phyloP scores from a whole-genome alignment of 768 basidiomycete species.

The Phlebiopsis gigantea region DNA sequence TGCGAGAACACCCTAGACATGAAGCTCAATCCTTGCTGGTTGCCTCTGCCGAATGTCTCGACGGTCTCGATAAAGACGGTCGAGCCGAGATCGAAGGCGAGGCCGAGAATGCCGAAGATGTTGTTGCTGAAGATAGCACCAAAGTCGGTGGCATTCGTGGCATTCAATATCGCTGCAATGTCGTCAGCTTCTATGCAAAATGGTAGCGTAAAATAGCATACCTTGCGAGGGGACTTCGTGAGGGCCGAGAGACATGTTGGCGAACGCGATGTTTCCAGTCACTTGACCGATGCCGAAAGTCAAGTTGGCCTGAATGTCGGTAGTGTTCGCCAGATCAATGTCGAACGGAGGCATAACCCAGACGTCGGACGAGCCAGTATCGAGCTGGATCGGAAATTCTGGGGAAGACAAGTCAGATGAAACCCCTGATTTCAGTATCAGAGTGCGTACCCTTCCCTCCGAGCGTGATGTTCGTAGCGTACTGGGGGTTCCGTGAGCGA shows the following conservation, averaged over 20 bases:
- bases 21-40: constrained; percentile 17
- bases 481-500: constrained; percentile 4
- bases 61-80: constrained; percentile 42
- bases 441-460: constrained; percentile 9
- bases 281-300: constrained; percentile 37
- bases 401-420: background rate
- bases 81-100: constrained; percentile 76
- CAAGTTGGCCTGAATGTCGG: constrained; percentile 26
- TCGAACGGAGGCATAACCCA: constrained; percentile 20
- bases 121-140: constrained; percentile 67
- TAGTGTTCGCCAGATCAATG: constrained; percentile 25
- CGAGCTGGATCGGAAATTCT: constrained; percentile 28
- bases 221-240: constrained; percentile 53
- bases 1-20: constrained; percentile 21
- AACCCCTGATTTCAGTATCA: background rate
- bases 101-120: constrained; percentile 64
- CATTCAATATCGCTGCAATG: constrained; percentile 48
- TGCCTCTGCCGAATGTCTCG: constrained; percentile 10
- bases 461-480: constrained; percentile 20
- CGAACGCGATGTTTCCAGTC: constrained; percentile 31
- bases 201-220: constrained; percentile 49
- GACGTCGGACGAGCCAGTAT: constrained; percentile 31
- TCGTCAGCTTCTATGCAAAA: background rate
- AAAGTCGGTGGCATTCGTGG: constrained; percentile 33
- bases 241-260: constrained; percentile 30